These are phyloP conservation scores for Acorus calamus DNA, from an alignment of 106 monocot species.

Conservation along the genomic window DNA sequence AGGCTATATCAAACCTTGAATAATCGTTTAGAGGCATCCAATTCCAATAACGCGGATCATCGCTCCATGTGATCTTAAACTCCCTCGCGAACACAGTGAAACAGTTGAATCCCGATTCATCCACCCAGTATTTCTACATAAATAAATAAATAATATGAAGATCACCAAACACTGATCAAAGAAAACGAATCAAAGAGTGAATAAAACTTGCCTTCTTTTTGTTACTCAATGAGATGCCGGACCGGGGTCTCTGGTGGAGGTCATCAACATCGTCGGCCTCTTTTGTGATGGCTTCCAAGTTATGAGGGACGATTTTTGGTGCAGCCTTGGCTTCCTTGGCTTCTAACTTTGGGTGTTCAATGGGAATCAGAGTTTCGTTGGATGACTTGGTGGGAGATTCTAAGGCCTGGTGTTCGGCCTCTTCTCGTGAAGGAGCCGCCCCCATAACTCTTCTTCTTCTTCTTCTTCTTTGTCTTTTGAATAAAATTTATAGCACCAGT, in stretches of 20 bases:
- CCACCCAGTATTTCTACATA: slow-evolving; percentile 51
- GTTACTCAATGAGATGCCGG: slow-evolving; percentile 8
- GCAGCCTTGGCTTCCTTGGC: too few relatives aligned
- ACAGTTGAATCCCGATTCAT: slow-evolving; percentile 39
- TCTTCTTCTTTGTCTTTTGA: too few relatives aligned
- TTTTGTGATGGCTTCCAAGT: slow-evolving; percentile 2
- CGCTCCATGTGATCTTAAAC: slow-evolving; percentile 47
- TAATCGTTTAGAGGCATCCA: slow-evolving; percentile 27
- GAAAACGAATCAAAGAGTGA: slow-evolving; percentile 2
- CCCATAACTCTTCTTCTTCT: too few relatives aligned
- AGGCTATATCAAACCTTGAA: slow-evolving; percentile 4
- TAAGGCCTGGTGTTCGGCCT: too few relatives aligned
- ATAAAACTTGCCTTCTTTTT: slow-evolving; percentile 1
- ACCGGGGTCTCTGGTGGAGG: not conserved
- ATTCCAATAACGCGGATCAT: slow-evolving; percentile 37
- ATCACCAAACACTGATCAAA: not conserved
- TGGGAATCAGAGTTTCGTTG: too few relatives aligned
- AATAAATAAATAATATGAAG: not conserved
- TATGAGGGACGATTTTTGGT: slow-evolving; percentile 2
- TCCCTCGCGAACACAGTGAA: slow-evolving; percentile 33
- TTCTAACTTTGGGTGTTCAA: too few relatives aligned
- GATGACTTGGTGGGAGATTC: too few relatives aligned
- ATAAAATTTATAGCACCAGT: too few relatives aligned
- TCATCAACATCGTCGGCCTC: not conserved
- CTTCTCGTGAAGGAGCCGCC: too few relatives aligned